phyloP scores from a whole-genome alignment of 2,329 filamentous ascomycete species.

The Xylogone sp. region DNA sequence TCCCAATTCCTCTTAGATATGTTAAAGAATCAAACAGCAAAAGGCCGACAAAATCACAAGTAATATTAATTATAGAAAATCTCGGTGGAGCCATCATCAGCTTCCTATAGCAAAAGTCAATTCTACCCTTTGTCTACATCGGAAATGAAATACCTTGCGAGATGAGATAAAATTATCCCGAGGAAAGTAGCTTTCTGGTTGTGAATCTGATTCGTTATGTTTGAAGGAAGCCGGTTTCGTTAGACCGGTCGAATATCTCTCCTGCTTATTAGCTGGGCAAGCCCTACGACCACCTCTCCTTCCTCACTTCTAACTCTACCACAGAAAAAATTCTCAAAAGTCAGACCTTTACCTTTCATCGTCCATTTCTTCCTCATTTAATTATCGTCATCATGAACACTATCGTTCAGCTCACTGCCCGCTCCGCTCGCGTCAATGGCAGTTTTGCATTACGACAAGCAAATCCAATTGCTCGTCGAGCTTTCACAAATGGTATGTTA shows the following conservation, averaged over 20 bases:
- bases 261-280: background rate
- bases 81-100: too few species aligned
- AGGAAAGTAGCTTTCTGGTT: background rate
- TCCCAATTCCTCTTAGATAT: too few species aligned
- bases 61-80: too few species aligned
- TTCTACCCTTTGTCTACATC: too few species aligned
- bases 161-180: background rate
- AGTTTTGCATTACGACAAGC: slow-evolving; percentile 14
- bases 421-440: slow-evolving; percentile 18
- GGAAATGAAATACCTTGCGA: background rate
- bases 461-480: slow-evolving; percentile 20
- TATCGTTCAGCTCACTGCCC: slow-evolving; percentile 17
- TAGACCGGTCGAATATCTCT: background rate
- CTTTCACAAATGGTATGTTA: slow-evolving; percentile 22
- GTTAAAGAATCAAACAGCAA: too few species aligned
- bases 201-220: background rate
- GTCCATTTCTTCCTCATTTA: slow-evolving; percentile 16
- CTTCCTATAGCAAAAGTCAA: too few species aligned
- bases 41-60: too few species aligned
- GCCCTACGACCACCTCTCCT: background rate
- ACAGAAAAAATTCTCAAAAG: slow-evolving; percentile 2
- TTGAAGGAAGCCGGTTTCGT: background rate
- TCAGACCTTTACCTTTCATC: slow-evolving; percentile 9
- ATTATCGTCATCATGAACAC: slow-evolving; percentile 22
- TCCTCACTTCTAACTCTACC: slow-evolving; percentile 4